Evolutionary conservation across 148 eudicot genomes (phyloP).

Genomic region (Cornus florida): DNA sequence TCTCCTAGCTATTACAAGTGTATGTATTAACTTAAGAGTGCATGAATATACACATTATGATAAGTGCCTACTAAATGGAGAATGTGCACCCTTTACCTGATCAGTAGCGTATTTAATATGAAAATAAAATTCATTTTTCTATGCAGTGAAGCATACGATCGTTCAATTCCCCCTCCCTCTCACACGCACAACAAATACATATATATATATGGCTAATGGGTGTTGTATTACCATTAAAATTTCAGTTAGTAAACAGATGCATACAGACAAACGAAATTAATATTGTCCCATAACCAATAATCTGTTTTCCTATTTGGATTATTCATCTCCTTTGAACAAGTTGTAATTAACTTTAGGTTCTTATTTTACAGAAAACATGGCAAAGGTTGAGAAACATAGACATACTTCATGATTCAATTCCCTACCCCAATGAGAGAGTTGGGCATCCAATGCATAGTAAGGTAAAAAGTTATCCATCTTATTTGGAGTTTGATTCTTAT

Average conservation of each 20-base stretch:
- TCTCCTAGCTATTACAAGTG: background rate
- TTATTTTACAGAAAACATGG: slow-evolving; percentile 79
- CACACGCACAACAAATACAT: no score
- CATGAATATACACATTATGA: background rate
- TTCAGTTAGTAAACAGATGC: background rate
- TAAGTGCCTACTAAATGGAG: no score
- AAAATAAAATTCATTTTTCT: background rate
- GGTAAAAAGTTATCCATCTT: slow-evolving; percentile 38
- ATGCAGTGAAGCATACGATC: background rate
- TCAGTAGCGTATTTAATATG: no score
- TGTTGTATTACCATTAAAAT: background rate
- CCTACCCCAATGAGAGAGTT: slow-evolving; percentile 59
- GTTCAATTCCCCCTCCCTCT: background rate
- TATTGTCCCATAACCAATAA: background rate
- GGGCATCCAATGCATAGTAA: slow-evolving; percentile 91
- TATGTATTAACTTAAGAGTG: background rate
- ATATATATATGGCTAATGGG: no score
- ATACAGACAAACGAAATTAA: background rate
- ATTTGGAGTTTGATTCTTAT: background rate
- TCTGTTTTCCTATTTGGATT: background rate
- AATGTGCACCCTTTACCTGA: background rate
- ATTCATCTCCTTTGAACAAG: background rate
- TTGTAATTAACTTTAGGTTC: background rate
- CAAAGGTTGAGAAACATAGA: slow-evolving; percentile 56
- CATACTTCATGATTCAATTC: slow-evolving; percentile 83